Evolutionary conservation across 768 basidiomycete genomes (phyloP), one percentile per base, ranked within the genome.

Genomic region (Paxillus ammoniavirescens): DNA sequence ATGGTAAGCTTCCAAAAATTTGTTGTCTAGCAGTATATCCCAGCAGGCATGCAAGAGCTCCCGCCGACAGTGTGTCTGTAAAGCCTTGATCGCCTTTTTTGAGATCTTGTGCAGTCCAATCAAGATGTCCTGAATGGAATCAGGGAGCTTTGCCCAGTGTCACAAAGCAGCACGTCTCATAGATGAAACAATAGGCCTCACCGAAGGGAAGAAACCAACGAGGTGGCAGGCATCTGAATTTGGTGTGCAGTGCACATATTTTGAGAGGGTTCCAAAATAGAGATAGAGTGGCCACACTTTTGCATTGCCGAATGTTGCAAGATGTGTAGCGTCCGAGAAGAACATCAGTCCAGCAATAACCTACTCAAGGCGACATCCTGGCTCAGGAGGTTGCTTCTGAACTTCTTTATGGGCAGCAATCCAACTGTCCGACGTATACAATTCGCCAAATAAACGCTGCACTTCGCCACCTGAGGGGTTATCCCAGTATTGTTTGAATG

Each of bases 41-140:
- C 59, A 60, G 1, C 47, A 45, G 2, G 26, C 62, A 28, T 68
- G 65, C 9, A 67, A 30, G 6, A 64, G 43, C 52, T 67, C 59
- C 15, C 58, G 42, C 5, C 55, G 48, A 33, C 60, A 61, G 42
- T 63, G 60, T 5, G 61, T 55, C 15, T 44, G 15, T 6, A 51
- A 21, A 7, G 30, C 17, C 5, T 21, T 13, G 10, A 6, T 14
- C 5, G 35, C 18, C 15, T 13, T 44, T 33, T 51, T 51, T n/a
- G 35, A 23, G 42, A 42, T 21, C 10, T 10, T 30, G 37, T 33
- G 4, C 5, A 51, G 35, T 5, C n/a, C 21, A 9, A 51, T 8
- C 9, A 43, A 13, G 4, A 26, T 26, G 5, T 13, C 8, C 5
- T 21, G 26, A 5, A 43, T 23, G 8, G 5, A 15, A 4, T 50